Evolutionary conservation across 768 basidiomycete species (phyloP), one percentile per base, ranked within the genome.

Genomic region (Chalciporus sphaerocephalus): DNA sequence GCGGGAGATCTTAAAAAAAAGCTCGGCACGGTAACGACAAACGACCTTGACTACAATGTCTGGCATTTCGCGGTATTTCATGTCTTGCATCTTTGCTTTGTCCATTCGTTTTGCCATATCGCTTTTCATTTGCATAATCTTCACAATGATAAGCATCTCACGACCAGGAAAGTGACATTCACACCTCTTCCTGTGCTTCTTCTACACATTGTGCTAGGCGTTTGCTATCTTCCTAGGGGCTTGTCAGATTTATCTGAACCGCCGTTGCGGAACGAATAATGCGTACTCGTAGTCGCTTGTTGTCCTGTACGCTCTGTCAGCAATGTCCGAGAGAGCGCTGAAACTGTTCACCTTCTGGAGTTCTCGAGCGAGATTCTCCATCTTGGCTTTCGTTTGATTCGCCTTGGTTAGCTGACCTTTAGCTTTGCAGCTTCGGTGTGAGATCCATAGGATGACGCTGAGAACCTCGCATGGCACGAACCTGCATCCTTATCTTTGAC

Each of bases 1-100:
- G 62, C 91, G 85, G 8, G 87, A 88, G 53, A 93, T 89, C 67
- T 91, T 92, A 79, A 93, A 93, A 72, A 88, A 91, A 33, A 93
- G 75, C 58, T 93, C 90, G 4, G 90, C 88, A 36, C 91, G 86
- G 62, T 92, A 92, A 55, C 85, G 84, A 66, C 90, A 92, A 40
- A 86, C 73, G 53, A 93, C 88, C 63, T 90, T 92, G 68, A 92
- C 81, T 41, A 92, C 84, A 48, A 92, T 88, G 60, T 93, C 87
- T n/a, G 87, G 87, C 74, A 80, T 81, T 65, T 91, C 88, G 46
- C 84, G 82, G 59, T 81, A 89, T 65, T 90, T 91, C 56, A 77
- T 72, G 56, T 90, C 88, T 56, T 87, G 87, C 23, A 82, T 66
- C 64, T 83, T 87, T 37, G 80, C 86, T 61, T 81, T 86, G 63